phyloP scores from a whole-genome alignment of 441 rosid species.

The Breynia disticha region DNA sequence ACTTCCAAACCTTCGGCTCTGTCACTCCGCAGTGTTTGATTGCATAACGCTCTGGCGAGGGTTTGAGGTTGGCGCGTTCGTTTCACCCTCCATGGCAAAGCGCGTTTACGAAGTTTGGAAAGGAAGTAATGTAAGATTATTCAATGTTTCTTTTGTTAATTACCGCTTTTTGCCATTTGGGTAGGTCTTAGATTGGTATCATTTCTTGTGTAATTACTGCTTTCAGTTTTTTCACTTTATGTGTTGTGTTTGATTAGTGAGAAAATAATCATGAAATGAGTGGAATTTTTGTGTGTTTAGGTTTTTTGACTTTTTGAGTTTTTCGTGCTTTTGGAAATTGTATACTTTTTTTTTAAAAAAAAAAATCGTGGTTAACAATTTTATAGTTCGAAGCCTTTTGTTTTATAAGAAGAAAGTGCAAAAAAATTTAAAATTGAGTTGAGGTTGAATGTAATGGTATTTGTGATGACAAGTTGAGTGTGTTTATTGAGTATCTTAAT shows the following conservation, averaged over 20 bases:
- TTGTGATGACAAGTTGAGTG: not conserved
- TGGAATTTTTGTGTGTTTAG: slow-evolving; percentile 6
- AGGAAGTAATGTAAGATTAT: slow-evolving; percentile 72
- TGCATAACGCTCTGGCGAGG: not conserved
- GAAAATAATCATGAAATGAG: slow-evolving; percentile 8
- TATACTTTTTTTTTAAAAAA: not conserved
- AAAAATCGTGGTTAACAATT: not conserved
- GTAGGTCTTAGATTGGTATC: slow-evolving; percentile 17
- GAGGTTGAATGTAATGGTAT: not conserved
- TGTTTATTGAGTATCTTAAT: not conserved
- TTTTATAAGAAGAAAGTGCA: not conserved
- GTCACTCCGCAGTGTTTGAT: slow-evolving; percentile 25
- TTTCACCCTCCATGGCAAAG: slow-evolving; percentile 44
- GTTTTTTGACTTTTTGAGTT: slow-evolving; percentile 6
- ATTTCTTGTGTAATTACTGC: slow-evolving; percentile 9
- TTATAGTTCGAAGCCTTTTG: not conserved
- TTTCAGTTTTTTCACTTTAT: not conserved
- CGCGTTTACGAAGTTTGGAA: slow-evolving; percentile 86
- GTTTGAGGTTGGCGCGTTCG: slow-evolving; percentile 14
- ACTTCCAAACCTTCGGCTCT: slow-evolving; percentile 29
- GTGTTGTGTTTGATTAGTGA: slow-evolving; percentile 12
- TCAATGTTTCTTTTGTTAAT: slow-evolving; percentile 3
- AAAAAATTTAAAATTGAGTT: not conserved
- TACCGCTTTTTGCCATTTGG: slow-evolving; percentile 9
- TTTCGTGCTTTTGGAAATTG: not conserved